Base-by-base conservation (phyloP, 805 yeast species). In the Pichia kluyveri region DNA sequence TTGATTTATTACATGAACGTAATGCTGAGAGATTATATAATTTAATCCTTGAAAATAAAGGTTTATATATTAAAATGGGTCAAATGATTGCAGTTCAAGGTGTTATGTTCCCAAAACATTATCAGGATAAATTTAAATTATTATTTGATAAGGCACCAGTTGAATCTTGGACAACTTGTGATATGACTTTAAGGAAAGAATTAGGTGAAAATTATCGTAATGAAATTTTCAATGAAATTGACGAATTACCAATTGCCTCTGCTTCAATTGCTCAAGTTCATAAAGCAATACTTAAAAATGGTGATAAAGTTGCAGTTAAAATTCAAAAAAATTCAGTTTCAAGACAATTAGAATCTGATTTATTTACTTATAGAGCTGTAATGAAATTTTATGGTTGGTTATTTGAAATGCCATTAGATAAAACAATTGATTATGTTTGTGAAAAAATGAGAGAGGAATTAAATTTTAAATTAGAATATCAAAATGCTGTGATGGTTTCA, bases 81-180 rank as follows among this genome's bases (percentile, higher is more conserved):
- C 93, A 85, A 69, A 82, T 86, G 45, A 72, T 85, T 42, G 91
- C 93, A 3, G 79, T 84, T 57, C 93, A 86, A 60, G 80, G 87
- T 0, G 65, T 73, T 28, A 69, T 82, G 56, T 76, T 85, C 53
- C 95, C 95, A 3, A 62, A 68, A 36, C 82, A 79, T 19, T 83
- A 69, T 62, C 86, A 80, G 54, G 72, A 68, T 39, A 65, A 75
- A 56, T 80, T 85, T 58, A 67, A 71, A 14, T 62, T 67, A 49
- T 64, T 85, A 43, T 85, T 82, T 56, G 93, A 85, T 59, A 69
- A 72, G 43, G 93, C 91, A 1, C 87, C 89, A 0, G 60, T 61
- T 9, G 85, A 80, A 56, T 47, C 67, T 1, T 80, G 84, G 84
- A 56, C 48, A 1, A 56, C 60, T 1, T 65, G 74, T 17, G 77